Conservation (phyloP, 2,329 filamentous ascomycete genomes). For the Phaeomoniella chlamydospora region DNA sequence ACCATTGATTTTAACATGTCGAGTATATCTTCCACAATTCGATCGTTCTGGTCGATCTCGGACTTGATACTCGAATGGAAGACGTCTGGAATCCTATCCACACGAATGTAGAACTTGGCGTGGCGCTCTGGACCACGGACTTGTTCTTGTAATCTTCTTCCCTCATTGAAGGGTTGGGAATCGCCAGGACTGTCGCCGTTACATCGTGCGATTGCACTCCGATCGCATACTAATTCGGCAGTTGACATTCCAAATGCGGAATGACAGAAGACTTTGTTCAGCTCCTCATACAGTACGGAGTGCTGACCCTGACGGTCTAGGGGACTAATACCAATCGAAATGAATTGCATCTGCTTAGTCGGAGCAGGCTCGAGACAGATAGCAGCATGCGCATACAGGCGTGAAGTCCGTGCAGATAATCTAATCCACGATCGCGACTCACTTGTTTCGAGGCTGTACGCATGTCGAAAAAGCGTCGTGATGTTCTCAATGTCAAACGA, state of each 20-base stretch:
- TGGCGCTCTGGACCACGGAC: conserved; percentile 60
- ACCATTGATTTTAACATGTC: conserved; percentile 56
- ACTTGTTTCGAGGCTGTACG: conserved; percentile 42
- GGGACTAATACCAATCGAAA: conserved; percentile 62
- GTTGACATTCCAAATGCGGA: conserved; percentile 62
- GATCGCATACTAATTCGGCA: conserved; percentile 19
- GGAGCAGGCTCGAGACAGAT: conserved; percentile 56
- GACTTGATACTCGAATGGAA: conserved; percentile 21
- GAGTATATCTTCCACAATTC: conserved; percentile 38
- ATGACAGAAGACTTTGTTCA: conserved; percentile 62
- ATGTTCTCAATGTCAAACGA: conserved; percentile 18
- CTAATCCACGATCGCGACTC: conserved; percentile 51
- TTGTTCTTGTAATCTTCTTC: conserved; percentile 36
- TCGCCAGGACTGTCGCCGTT: conserved; percentile 26
- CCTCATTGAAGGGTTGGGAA: conserved; percentile 32
- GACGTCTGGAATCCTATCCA: conserved; percentile 24
- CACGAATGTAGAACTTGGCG: conserved; percentile 78
- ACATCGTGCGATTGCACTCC: conserved; percentile 17
- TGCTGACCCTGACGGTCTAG: conserved; percentile 39
- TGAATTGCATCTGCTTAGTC: conserved; percentile 61
- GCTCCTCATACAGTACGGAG: conserved; percentile 57
- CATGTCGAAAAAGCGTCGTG: conserved; percentile 48
- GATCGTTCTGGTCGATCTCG: not conserved
- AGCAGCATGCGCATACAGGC: conserved; percentile 51
- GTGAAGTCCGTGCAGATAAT: conserved; percentile 49